Conservation (phyloP, 352 stramenopile genomes). For the Phytophthora cryptogea region DNA sequence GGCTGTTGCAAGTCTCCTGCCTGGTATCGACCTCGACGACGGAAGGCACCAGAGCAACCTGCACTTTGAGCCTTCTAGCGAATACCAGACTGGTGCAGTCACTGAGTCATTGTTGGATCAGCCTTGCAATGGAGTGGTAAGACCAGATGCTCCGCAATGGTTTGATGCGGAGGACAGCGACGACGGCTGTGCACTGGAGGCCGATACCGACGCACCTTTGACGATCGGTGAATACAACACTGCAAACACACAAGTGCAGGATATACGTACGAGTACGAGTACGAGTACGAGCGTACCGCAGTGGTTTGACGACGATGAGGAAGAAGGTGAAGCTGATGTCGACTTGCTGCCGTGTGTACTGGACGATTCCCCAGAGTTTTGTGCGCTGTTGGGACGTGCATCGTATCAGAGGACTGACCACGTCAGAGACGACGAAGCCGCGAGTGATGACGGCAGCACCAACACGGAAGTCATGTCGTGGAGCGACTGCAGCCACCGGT, state of each 20-base stretch:
- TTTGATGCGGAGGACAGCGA: conserved; percentile 18
- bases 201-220: neutral
- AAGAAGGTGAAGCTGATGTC: conserved; percentile 12
- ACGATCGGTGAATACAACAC: conserved; percentile 2
- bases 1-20: conserved; percentile 5
- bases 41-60: neutral
- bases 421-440: neutral
- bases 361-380: neutral
- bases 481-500: conserved; percentile 10
- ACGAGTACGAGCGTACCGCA: conserved; percentile 6
- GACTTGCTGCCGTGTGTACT: neutral
- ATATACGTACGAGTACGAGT: neutral
- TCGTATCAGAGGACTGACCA: neutral
- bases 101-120: neutral
- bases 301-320: conserved; percentile 24
- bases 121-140: conserved; percentile 1
- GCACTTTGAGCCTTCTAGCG: neutral
- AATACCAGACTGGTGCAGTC: neutral
- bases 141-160: conserved; percentile 21
- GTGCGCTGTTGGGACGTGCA: neutral
- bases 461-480: conserved; percentile 9
- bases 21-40: conserved; percentile 8
- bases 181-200: neutral
- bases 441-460: conserved; percentile 8
- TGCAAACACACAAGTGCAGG: neutral